phyloP scores from a whole-genome alignment of 2,329 filamentous ascomycete genomes.

The Berkeleyomyces basicola region DNA sequence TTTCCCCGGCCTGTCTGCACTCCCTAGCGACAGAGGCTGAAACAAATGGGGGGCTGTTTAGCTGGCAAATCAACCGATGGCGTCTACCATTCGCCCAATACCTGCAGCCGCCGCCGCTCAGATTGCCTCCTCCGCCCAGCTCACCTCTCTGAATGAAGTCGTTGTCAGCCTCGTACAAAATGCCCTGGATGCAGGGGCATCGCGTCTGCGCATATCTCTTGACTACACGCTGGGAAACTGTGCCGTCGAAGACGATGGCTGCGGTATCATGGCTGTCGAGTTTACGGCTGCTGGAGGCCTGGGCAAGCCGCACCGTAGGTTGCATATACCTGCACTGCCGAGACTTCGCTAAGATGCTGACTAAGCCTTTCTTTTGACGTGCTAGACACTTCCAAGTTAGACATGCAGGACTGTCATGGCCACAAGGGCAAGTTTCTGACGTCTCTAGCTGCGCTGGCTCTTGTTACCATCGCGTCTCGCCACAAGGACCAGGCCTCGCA shows the following conservation, averaged over 20 bases:
- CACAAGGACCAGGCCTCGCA: constrained; percentile 42
- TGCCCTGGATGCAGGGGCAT: constrained; percentile 62
- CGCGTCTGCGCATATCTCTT: constrained; percentile 50
- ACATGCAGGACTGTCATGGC: constrained; percentile 35
- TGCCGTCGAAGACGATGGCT: constrained; percentile 67
- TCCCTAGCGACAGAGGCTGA: not conserved
- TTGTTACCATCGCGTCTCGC: constrained; percentile 61
- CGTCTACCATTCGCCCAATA: constrained; percentile 42
- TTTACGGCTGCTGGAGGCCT: constrained; percentile 57
- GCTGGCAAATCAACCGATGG: not conserved
- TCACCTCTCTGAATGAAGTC: constrained; percentile 58
- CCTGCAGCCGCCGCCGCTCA: constrained; percentile 56
- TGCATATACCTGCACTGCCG: not conserved
- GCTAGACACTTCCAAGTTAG: constrained; percentile 8
- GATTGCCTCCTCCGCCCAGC: constrained; percentile 69
- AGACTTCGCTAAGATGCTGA: not conserved
- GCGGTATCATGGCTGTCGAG: constrained; percentile 57
- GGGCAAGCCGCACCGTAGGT: constrained; percentile 54
- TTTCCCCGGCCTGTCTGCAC: not conserved
- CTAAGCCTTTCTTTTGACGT: not conserved
- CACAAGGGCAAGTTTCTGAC: constrained; percentile 59
- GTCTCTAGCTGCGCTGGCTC: constrained; percentile 56
- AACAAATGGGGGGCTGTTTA: too few relatives aligned
- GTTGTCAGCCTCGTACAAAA: constrained; percentile 63
- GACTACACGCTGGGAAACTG: constrained; percentile 65